phyloP scores from a whole-genome alignment of 2,329 filamentous ascomycete genomes.

The Lachnellula willkommii region DNA sequence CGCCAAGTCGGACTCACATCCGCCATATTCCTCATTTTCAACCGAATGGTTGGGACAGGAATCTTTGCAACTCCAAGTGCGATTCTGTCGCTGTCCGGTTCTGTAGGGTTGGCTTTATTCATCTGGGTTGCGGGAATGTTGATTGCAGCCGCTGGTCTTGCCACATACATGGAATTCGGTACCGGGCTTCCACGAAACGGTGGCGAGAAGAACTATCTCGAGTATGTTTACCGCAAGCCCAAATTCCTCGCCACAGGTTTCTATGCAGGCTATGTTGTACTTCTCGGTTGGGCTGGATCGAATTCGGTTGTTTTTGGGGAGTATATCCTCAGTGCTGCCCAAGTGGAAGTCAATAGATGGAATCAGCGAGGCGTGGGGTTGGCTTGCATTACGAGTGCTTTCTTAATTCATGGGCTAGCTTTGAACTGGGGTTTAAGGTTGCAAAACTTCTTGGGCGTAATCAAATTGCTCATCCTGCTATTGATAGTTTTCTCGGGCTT shows the following conservation, averaged over 20 bases:
- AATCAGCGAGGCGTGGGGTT: slow-evolving; percentile 62
- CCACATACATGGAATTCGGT: slow-evolving; percentile 63
- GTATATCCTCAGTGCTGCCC: slow-evolving; percentile 62
- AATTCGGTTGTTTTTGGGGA: slow-evolving; percentile 67
- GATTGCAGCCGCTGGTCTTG: slow-evolving; percentile 56
- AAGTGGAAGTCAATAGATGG: slow-evolving; percentile 58
- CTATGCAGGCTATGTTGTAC: slow-evolving; percentile 56
- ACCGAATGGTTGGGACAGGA: slow-evolving; percentile 61
- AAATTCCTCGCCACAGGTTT: slow-evolving; percentile 56
- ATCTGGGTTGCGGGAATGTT: slow-evolving; percentile 59
- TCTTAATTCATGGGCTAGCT: slow-evolving; percentile 58
- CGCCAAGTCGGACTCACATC: slow-evolving; percentile 51
- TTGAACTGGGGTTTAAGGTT: slow-evolving; percentile 62
- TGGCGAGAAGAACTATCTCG: slow-evolving; percentile 63
- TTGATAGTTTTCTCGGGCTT: slow-evolving; percentile 61
- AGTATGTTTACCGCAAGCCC: slow-evolving; percentile 57
- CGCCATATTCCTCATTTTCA: slow-evolving; percentile 56
- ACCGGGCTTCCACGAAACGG: slow-evolving; percentile 60
- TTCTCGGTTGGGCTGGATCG: slow-evolving; percentile 60
- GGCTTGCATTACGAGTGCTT: slow-evolving; percentile 60
- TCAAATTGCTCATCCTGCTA: slow-evolving; percentile 62
- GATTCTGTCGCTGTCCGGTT: slow-evolving; percentile 53
- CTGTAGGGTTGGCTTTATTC: slow-evolving; percentile 56
- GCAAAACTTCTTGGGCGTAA: slow-evolving; percentile 59
- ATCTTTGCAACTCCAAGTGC: slow-evolving; percentile 60